Base-by-base conservation (phyloP, 2,329 filamentous ascomycete genomes). In the Endoconidiophora laricicola region DNA sequence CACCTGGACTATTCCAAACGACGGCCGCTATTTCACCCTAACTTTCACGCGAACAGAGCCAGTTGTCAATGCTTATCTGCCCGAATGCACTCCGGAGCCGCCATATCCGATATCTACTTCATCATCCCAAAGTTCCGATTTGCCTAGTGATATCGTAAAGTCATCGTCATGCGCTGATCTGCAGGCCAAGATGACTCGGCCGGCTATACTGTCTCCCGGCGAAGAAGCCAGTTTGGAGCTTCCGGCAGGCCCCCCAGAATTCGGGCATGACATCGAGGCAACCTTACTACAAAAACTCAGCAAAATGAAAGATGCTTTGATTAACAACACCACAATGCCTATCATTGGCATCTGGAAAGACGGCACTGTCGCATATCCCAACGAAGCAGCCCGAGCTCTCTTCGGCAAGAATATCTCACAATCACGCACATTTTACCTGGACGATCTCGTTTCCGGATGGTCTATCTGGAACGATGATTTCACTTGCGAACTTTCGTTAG, bases 331-430 rank as follows among this genome's bases (percentile, higher is more conserved):
- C 23, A 74, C 78, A 54, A 78, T 85, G 59, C 83, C 84, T 0
- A 80, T 86, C 20, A 67, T 87, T 42, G 80, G 81, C 22, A 83
- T 87, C 78, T 88, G 84, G 84, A 82, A 80, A 59, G 84, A 90
- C 56, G 77, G 81, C 48, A 81, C 76, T 44, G 78, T 86, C 44
- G 79, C 76, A 0, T 78, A 86, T 41, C 79, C 83, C 3, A 90
- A 90, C 58, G 75, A 73, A 56, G 81, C 81, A 3, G 74, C 74
- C 10, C 66, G 72, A 10, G 61, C 65, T 3, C 61, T 81, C n/a
- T 69, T 78, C 53, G 59, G 65, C 22, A 61, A 64, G 7, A 61
- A 66, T 12, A 62, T 64, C 3, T 66, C 69, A 36, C 40, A 51
- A 18, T 29, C 57, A n/a, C 18, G 43, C 14, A 42, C 60, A 61